phyloP scores from a whole-genome alignment of 75 land plant species.

The Pinus taeda region DNA sequence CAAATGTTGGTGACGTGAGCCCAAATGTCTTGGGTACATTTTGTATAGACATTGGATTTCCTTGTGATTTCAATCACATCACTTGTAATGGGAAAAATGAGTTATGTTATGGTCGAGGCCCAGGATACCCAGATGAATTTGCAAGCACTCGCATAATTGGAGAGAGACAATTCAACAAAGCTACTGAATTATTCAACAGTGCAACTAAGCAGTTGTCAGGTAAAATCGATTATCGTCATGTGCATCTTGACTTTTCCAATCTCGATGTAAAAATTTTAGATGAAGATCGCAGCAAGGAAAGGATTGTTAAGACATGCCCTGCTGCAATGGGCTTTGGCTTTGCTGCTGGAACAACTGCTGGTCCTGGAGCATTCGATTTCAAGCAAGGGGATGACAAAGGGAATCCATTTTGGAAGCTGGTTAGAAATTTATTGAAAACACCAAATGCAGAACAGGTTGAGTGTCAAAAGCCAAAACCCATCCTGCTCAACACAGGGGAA shows the following conservation, averaged over 20 bases:
- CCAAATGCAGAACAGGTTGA: conserved; percentile 61
- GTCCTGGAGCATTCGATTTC: conserved; percentile 78
- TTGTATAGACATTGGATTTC: conserved; percentile 86
- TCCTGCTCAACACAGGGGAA: conserved; percentile 76
- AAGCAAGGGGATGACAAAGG: conserved; percentile 71
- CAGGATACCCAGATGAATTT: conserved; percentile 90
- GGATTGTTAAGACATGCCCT: conserved; percentile 62
- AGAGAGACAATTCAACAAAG: conserved; percentile 57
- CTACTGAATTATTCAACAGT: conserved; percentile 40
- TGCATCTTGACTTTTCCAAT: conserved; percentile 58
- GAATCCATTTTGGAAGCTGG: conserved; percentile 60
- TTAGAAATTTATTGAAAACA: conserved; percentile 44
- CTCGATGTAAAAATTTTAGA: conserved; percentile 38
- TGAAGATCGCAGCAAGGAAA: neutral
- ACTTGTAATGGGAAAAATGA: conserved; percentile 97
- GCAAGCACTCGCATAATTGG: conserved; percentile 73
- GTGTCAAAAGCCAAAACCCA: conserved; percentile 75
- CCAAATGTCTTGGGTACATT: conserved; percentile 92
- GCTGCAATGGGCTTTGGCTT: conserved; percentile 79
- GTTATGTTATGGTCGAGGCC: conserved; percentile 95
- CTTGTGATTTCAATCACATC: conserved; percentile 98
- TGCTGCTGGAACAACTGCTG: conserved; percentile 92
- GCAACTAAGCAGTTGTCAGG: conserved; percentile 57
- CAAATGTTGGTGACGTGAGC: conserved; percentile 97
- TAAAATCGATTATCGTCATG: conserved; percentile 63